Evolutionary conservation across 768 basidiomycete genomes (phyloP).

Genomic region (Suillus ampliporus): DNA sequence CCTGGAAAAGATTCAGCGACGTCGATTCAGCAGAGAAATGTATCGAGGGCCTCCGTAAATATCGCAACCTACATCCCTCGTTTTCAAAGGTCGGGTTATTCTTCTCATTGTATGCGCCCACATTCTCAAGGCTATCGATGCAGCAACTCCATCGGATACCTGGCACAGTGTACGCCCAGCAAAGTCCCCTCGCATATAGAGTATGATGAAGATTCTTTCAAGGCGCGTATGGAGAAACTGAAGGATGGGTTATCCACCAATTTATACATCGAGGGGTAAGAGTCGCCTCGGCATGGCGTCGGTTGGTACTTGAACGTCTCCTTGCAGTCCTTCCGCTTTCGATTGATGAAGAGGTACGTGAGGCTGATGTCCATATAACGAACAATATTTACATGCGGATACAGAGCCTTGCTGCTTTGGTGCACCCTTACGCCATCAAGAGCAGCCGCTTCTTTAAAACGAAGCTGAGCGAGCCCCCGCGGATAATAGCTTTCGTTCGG

Average conservation of each 20-base stretch:
- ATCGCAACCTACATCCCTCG: slow-evolving; percentile 82
- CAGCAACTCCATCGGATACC: slow-evolving; percentile 84
- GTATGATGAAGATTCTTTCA: slow-evolving; percentile 57
- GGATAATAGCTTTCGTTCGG: slow-evolving; percentile 86
- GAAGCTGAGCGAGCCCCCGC: slow-evolving; percentile 72
- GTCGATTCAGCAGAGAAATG: slow-evolving; percentile 76
- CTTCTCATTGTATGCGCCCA: background rate
- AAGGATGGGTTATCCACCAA: slow-evolving; percentile 73
- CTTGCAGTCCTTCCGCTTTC: slow-evolving; percentile 65
- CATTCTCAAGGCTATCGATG: slow-evolving; percentile 8
- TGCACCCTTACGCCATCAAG: slow-evolving; percentile 73
- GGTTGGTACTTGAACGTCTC: slow-evolving; percentile 7
- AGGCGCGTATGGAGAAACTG: slow-evolving; percentile 78
- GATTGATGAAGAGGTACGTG: slow-evolving; percentile 65
- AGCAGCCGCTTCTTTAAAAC: slow-evolving; percentile 84
- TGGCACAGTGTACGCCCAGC: slow-evolving; percentile 66
- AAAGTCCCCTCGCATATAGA: slow-evolving; percentile 31
- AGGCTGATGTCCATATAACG: background rate
- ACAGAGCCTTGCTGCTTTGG: slow-evolving; percentile 66
- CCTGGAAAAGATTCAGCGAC: slow-evolving; percentile 62
- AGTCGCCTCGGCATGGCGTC: slow-evolving; percentile 8
- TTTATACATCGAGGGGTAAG: slow-evolving; percentile 79
- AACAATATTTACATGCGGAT: background rate
- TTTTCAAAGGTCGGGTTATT: slow-evolving; percentile 71
- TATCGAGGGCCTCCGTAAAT: slow-evolving; percentile 70